Evolutionary conservation across 2,329 filamentous ascomycete genomes (phyloP), one percentile per base, ranked within the genome.

Genomic region (Paraphoma chrysanthemicola): DNA sequence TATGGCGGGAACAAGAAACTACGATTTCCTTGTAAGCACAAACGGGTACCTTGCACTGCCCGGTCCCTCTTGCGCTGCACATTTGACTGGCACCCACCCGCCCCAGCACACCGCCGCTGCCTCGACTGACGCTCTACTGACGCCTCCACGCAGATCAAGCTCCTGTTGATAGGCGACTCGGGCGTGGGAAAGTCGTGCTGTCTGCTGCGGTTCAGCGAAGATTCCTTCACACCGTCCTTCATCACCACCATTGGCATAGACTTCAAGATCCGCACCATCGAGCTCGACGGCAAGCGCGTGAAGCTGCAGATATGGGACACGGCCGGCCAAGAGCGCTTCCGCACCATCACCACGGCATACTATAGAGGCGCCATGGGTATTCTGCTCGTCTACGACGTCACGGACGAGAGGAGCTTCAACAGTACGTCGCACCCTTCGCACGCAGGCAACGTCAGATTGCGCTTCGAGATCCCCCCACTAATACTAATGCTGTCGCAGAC

Each of bases 261-360:
- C 82, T 99, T 99, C 85, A 99, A 99, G 86, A 99, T 99, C 78
- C 88, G 95, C 68, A 99, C 95, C 65, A 99, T 99, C 82, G 95
- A 99, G 82, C 85, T 99, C 69, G 95, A 99, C 81, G 94, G 94
- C 77, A 99, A 99, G 87, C 88, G 94, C 62, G 95, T 99, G 73
- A 99, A 99, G 86, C 83, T 99, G 77, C 95, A 99, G 84, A 99
- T 99, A 81, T 99, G 95, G 95, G 95, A 99, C 77, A 99, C 95
- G 28, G 95, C 95, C 51, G 95, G 95, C 53, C 95, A 99, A 80
- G 95, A 99, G 82, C 90, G 95, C 61, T 99, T 99, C 86, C 88
- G 95, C 67, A 99, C 95, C 64, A 99, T 99, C 82, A 99, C 95
- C 51, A 98, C 95, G 46, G 94, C 95, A 67, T 99, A 99, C 83